Evolutionary conservation across 192 early-diverging fungal genomes (phyloP).

Genomic region (Backusella westeae): DNA sequence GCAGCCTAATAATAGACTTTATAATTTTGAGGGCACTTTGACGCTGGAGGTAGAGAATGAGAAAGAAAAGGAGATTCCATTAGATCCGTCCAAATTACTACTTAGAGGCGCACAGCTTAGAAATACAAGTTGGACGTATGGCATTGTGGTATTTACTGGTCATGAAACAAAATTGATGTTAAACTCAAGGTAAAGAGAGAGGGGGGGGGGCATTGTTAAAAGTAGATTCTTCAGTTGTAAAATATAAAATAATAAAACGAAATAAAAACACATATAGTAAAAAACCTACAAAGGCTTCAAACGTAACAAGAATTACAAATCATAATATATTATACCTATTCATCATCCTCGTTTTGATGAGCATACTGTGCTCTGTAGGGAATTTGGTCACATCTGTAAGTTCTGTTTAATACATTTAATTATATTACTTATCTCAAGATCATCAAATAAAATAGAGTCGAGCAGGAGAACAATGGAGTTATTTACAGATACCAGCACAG

Average conservation of each 20-base stretch:
- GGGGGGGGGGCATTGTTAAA: not conserved
- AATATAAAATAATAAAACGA: not conserved
- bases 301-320: slow-evolving; percentile 37
- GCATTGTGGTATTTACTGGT: slow-evolving; percentile 87
- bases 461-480: slow-evolving; percentile 17
- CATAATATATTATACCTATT: slow-evolving; percentile 93
- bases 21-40: slow-evolving; percentile 81
- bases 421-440: not conserved
- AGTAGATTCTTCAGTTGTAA: not conserved
- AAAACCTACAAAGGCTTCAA: slow-evolving; percentile 40
- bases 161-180: slow-evolving; percentile 97
- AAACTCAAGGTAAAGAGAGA: slow-evolving; percentile 50
- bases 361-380: slow-evolving; percentile 86
- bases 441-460: not conserved
- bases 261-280: slow-evolving; percentile 20
- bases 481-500: slow-evolving; percentile 35
- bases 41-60: slow-evolving; percentile 21
- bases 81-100: slow-evolving; percentile 88
- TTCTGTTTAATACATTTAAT: not conserved
- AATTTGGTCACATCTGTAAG: slow-evolving; percentile 60
- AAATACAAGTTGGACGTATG: slow-evolving; percentile 95
- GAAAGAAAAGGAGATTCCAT: slow-evolving; percentile 65
- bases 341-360: slow-evolving; percentile 79
- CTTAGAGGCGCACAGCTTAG: slow-evolving; percentile 90
- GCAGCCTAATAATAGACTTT: slow-evolving; percentile 89